Percentiles rank a stretch among this genome's conserved stretches.
Conservation (phyloP, 75 land plant species). For the Picea glauca region DNA sequence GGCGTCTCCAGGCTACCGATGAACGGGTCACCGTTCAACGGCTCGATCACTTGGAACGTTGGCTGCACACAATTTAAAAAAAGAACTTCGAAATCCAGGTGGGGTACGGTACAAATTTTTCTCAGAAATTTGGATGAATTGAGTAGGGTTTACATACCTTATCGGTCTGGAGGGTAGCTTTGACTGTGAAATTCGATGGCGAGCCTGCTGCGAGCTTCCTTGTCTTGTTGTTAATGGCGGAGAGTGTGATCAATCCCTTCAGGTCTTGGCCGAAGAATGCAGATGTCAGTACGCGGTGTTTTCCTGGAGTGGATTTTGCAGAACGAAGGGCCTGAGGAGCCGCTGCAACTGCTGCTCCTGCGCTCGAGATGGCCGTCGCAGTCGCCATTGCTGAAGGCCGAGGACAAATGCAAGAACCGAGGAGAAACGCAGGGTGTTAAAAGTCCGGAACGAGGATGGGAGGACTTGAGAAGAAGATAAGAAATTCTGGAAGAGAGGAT, state of each 20-base stretch:
- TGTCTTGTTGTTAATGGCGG: background rate
- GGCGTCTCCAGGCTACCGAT: conserved; percentile 95
- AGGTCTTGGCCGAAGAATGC: background rate
- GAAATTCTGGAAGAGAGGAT: background rate
- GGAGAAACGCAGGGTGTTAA: background rate
- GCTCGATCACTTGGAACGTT: conserved; percentile 88
- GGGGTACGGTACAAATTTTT: no score
- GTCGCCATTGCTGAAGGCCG: background rate
- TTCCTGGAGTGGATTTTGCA: background rate
- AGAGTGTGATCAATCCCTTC: background rate
- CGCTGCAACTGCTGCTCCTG: background rate
- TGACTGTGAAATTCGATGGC: background rate
- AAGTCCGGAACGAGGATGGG: background rate
- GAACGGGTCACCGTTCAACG: conserved; percentile 97
- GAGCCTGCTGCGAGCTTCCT: background rate
- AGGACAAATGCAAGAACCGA: no score
- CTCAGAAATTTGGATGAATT: background rate
- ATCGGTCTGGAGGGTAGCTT: conserved; percentile 2
- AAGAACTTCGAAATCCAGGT: no score
- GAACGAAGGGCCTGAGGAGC: background rate
- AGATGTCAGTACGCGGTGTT: background rate
- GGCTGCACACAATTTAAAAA: background rate
- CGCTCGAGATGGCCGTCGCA: background rate
- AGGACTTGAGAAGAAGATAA: background rate
- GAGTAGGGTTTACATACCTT: background rate